Base-by-base conservation (phyloP, 495 filamentous ascomycete species). In the Bryoglossum gracile region DNA sequence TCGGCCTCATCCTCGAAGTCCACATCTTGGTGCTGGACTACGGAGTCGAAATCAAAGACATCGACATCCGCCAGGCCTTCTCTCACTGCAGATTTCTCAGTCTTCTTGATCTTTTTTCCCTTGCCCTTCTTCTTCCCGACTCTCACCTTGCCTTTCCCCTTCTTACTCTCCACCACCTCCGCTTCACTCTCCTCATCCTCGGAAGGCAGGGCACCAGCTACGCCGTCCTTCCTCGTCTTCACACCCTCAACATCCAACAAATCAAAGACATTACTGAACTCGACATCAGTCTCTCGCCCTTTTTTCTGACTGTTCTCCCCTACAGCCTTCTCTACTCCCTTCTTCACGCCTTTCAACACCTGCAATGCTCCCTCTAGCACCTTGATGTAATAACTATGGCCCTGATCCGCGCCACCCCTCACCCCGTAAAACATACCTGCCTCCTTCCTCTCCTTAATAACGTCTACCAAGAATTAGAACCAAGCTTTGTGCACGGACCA, bases 181-280 rank as follows among this genome's bases (percentile, higher is more conserved):
- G 36, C 35, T 1, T 56, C 46, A 8, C 53, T 48, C 32, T 43
- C 40, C 5, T n/a, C 26, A 3, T 51, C 50, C 2, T 44, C 48
- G 2, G 24, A 32, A 28, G 38, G 34, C 8, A 46, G 43, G 2
- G 56, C 52, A 2, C 10, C 42, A 2, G 42, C 33, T 14, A 43
- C 48, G 2, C 35, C 24, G 8, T 41, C 34, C 18, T 65, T 46
- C 19, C 59, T 47, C n/a, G 57, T n/a, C n/a, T n/a, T n/a, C n/a
- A n/a, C n/a, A n/a, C n/a, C n/a, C n/a, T n/a, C n/a, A n/a, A n/a
- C n/a, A n/a, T n/a, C 49, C 8, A 65, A 54, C 26, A 54, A 32
- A 19, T 54, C 52, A 28, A 62, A 63, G 47, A 63, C 47, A 48
- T 65, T 65, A 33, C 39, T 58, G 23, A 65, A 43, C 21, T 65